Evolutionary conservation across 352 stramenopile genomes (phyloP).

Genomic region (Elongisporangium senticosum): DNA sequence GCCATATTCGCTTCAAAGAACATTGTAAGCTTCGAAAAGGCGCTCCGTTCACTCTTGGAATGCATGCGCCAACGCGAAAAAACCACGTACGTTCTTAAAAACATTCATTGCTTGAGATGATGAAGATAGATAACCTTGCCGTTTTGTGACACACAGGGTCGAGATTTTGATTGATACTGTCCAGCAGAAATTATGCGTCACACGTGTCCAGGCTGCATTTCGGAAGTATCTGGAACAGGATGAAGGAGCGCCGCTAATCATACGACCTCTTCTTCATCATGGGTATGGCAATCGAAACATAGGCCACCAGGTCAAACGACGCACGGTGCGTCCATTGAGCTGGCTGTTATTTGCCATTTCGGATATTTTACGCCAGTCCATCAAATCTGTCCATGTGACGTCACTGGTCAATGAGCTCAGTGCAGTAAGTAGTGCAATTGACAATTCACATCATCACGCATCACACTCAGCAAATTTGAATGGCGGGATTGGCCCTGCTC

Average conservation of each 20-base stretch:
- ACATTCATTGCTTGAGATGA: not conserved
- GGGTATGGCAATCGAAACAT: conserved; percentile 36
- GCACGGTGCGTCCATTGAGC: conserved; percentile 35
- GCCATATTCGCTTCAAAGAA: conserved; percentile 48
- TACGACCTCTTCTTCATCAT: conserved; percentile 69
- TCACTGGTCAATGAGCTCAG: conserved; percentile 42
- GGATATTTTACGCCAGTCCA: conserved; percentile 38
- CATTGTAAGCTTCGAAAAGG: conserved; percentile 60
- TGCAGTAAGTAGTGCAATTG: conserved; percentile 27
- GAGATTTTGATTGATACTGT: conserved; percentile 69
- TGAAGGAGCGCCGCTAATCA: conserved; percentile 57
- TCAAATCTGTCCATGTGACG: conserved; percentile 21
- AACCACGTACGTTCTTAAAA: conserved; percentile 26
- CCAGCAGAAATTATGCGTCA: conserved; percentile 62
- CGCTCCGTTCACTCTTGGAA: conserved; percentile 46
- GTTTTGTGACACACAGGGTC: conserved; percentile 13
- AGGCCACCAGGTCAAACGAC: conserved; percentile 9
- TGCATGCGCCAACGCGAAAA: conserved; percentile 65
- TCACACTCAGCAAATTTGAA: conserved; percentile 26
- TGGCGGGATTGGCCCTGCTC: conserved; percentile 48
- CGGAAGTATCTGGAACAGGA: conserved; percentile 58
- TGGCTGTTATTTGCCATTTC: conserved; percentile 64
- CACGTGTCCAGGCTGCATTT: conserved; percentile 67
- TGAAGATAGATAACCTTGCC: not conserved
- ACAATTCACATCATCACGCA: not conserved